These are phyloP conservation scores for Fusarium floridanum DNA, from an alignment of 2,329 filamentous ascomycete species.

Conservation along the genomic window DNA sequence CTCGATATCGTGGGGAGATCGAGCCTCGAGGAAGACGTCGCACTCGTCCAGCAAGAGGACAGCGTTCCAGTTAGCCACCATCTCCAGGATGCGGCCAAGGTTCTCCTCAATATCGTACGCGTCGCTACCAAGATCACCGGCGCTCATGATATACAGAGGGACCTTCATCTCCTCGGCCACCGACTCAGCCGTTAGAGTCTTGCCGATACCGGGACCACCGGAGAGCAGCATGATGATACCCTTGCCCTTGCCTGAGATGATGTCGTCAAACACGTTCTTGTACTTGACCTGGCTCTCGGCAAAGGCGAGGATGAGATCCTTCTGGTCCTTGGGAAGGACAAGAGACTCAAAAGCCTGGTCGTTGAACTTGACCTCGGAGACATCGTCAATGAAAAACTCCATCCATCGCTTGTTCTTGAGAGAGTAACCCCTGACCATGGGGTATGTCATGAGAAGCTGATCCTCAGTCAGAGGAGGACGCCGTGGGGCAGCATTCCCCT, in stretches of 20 bases:
- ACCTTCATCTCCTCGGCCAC: slow-evolving; percentile 63
- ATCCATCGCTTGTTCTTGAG: slow-evolving; percentile 63
- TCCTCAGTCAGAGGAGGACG: slow-evolving; percentile 53
- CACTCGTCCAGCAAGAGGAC: slow-evolving; percentile 53
- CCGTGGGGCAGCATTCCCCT: not conserved
- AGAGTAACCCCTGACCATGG: slow-evolving; percentile 62
- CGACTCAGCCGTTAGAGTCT: slow-evolving; percentile 63
- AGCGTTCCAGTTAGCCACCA: slow-evolving; percentile 69
- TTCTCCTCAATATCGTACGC: slow-evolving; percentile 74
- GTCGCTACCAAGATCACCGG: slow-evolving; percentile 79
- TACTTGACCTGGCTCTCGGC: slow-evolving; percentile 60
- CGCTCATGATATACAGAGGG: slow-evolving; percentile 66
- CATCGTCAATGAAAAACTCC: slow-evolving; percentile 62
- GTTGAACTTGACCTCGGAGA: slow-evolving; percentile 62
- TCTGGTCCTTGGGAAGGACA: slow-evolving; percentile 62
- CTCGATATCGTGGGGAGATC: slow-evolving; percentile 50
- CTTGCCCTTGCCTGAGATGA: slow-evolving; percentile 65
- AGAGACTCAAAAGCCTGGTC: slow-evolving; percentile 62
- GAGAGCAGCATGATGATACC: slow-evolving; percentile 64
- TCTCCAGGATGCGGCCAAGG: slow-evolving; percentile 67
- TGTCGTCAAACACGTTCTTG: slow-evolving; percentile 62
- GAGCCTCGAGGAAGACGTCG: slow-evolving; percentile 60
- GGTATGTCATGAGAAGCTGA: slow-evolving; percentile 56
- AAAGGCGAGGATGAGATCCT: slow-evolving; percentile 65
- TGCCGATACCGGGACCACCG: slow-evolving; percentile 63